A percentile compares a stretch with the other conserved stretches of the same genome.
Evolutionary conservation across 768 basidiomycete genomes (phyloP).

Genomic region (Suillus alpinus): DNA sequence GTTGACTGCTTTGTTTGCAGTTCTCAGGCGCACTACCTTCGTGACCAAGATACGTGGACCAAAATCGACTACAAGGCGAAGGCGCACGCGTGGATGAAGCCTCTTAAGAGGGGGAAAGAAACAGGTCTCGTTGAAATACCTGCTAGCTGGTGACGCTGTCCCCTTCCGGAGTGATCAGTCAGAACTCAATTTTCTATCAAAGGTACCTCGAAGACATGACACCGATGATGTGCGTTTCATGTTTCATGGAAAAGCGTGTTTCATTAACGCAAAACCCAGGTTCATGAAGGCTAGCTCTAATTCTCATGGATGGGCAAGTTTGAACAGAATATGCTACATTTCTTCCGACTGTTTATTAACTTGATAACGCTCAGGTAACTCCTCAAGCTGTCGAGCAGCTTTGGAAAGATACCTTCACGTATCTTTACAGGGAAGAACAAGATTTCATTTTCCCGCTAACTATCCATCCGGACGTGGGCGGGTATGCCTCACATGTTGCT

Average conservation of each 20-base stretch:
- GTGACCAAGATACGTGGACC: slow-evolving; percentile 64
- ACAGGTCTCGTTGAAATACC: slow-evolving; percentile 63
- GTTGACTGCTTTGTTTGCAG: slow-evolving; percentile 12
- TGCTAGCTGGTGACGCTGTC: slow-evolving; percentile 52
- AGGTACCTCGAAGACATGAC: slow-evolving; percentile 70
- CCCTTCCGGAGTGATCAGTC: neutral
- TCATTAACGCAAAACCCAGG: slow-evolving; percentile 32
- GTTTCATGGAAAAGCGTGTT: neutral
- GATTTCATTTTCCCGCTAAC: slow-evolving; percentile 68
- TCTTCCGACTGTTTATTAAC: neutral
- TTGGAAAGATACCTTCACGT: slow-evolving; percentile 72
- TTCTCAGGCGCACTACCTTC: slow-evolving; percentile 62
- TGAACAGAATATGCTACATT: neutral
- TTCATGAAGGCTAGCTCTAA: slow-evolving; percentile 63
- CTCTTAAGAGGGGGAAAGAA: slow-evolving; percentile 55
- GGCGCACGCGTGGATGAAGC: slow-evolving; percentile 70
- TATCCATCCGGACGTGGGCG: slow-evolving; percentile 72
- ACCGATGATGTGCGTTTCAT: slow-evolving; percentile 54
- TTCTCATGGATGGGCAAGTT: slow-evolving; percentile 61
- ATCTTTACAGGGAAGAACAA: slow-evolving; percentile 59
- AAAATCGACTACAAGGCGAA: slow-evolving; percentile 59
- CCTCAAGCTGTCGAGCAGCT: slow-evolving; percentile 58
- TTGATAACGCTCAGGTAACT: slow-evolving; percentile 43
- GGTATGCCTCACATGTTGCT: slow-evolving; percentile 35
- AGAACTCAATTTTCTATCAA: neutral